Evolutionary conservation across 2,329 filamentous ascomycete species (phyloP).

Genomic region (Cercospora janseana): DNA sequence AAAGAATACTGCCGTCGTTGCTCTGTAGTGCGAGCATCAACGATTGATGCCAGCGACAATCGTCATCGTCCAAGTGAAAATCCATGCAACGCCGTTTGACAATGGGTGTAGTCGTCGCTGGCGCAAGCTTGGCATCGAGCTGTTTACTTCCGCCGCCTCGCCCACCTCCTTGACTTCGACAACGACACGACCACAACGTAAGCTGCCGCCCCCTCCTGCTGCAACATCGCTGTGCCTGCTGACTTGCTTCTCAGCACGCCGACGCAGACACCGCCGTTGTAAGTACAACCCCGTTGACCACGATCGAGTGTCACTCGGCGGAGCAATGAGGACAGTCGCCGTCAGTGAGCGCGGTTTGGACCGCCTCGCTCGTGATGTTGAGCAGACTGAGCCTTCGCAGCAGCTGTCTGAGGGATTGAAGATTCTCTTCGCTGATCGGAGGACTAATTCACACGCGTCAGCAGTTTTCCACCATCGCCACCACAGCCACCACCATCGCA

Average conservation of each 20-base stretch:
- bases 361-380: neutral
- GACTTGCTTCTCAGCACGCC: constrained; percentile 4
- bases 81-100: neutral
- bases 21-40: no score
- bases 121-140: neutral
- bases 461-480: neutral
- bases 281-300: neutral
- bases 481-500: constrained; percentile 1
- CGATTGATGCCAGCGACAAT: no score
- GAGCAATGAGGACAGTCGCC: neutral
- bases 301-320: neutral
- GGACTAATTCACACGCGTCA: neutral
- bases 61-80: neutral
- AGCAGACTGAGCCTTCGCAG: neutral
- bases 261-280: constrained; percentile 1
- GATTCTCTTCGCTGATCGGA: neutral
- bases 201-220: neutral
- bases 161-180: neutral
- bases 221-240: neutral
- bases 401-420: neutral
- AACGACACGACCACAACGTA: constrained; percentile 4
- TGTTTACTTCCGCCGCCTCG: constrained; percentile 1
- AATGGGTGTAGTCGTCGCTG: neutral
- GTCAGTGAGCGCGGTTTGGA: neutral
- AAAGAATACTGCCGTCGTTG: no score